Evolutionary conservation across 2,329 filamentous ascomycete genomes (phyloP).

Genomic region (Hypoxylon sp.): DNA sequence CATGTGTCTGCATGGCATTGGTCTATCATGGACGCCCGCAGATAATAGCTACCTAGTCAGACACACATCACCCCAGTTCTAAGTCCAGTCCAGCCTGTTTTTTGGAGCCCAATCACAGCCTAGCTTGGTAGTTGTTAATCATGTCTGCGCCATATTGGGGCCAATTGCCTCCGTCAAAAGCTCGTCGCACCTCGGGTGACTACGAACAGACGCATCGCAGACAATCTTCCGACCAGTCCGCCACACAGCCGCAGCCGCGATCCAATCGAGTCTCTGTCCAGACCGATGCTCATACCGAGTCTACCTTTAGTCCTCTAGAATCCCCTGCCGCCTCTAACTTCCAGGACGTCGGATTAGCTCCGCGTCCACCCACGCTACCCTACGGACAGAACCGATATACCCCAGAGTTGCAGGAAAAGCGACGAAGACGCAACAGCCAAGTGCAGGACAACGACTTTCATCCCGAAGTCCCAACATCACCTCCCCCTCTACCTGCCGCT

Average conservation of each 20-base stretch:
- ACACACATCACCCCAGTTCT: constrained; percentile 25
- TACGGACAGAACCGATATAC: constrained; percentile 55
- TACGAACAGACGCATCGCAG: constrained; percentile 46
- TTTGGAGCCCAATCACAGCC: constrained; percentile 40
- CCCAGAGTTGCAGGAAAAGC: constrained; percentile 55
- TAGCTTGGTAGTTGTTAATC: constrained; percentile 39
- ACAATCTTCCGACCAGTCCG: constrained; percentile 47
- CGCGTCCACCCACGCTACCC: constrained; percentile 66
- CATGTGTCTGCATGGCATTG: constrained; percentile 58
- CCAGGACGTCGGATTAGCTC: constrained; percentile 61
- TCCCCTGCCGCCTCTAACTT: constrained; percentile 64
- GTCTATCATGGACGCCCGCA: constrained; percentile 45
- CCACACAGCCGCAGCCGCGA: constrained; percentile 53
- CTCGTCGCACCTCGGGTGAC: constrained; percentile 53
- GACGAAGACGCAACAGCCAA: constrained; percentile 53
- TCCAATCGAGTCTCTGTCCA: constrained; percentile 63
- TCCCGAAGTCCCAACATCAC: constrained; percentile 41
- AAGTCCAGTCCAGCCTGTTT: constrained; percentile 30
- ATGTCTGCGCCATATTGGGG: constrained; percentile 67
- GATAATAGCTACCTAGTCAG: constrained; percentile 36
- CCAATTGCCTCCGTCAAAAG: constrained; percentile 61
- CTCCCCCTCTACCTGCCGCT: constrained; percentile 57
- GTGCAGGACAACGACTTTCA: constrained; percentile 54
- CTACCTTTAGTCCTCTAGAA: constrained; percentile 65
- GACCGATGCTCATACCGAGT: constrained; percentile 65